Evolutionary conservation across 1,284 basidiomycete genomes (phyloP).

Genomic region (Erythrobasidium hasegawianum): DNA sequence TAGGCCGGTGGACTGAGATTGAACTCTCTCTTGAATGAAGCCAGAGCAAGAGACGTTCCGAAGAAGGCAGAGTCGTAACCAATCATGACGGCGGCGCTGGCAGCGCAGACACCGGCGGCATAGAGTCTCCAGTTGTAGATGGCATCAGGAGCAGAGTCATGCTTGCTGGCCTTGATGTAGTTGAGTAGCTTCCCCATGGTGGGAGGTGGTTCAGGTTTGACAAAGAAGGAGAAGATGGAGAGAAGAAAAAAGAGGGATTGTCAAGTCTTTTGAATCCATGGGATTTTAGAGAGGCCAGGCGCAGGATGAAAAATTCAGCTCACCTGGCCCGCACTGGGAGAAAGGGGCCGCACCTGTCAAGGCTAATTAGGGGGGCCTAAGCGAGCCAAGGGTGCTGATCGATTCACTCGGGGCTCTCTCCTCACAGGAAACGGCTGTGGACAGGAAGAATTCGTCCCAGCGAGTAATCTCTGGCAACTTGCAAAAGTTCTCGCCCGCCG

Average conservation of each 20-base stretch:
- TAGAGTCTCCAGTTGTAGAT: constrained; percentile 14
- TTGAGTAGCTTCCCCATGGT: neutral
- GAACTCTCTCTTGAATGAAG: constrained; percentile 54
- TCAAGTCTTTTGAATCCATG: too few relatives aligned
- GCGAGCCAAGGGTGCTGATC: too few relatives aligned
- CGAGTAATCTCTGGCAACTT: too few relatives aligned
- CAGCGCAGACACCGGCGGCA: constrained; percentile 13
- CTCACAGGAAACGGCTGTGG: too few relatives aligned
- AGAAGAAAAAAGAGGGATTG: neutral
- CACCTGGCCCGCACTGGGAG: too few relatives aligned
- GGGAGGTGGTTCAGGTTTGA: neutral
- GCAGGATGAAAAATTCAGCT: too few relatives aligned
- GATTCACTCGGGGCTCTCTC: too few relatives aligned
- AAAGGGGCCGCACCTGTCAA: too few relatives aligned
- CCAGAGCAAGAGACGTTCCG: constrained; percentile 49
- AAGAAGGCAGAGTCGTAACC: constrained; percentile 33
- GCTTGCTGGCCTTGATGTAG: constrained; percentile 1
- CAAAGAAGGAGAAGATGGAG: neutral
- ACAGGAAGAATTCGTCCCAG: too few relatives aligned
- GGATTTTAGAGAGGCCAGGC: too few relatives aligned
- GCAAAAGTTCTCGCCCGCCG: too few relatives aligned
- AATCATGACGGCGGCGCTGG: constrained; percentile 29
- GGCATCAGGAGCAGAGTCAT: neutral
- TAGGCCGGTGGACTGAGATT: constrained; percentile 51
- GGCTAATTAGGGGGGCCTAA: too few relatives aligned